These are phyloP conservation scores for Basidioascus undulatus DNA, from an alignment of 768 basidiomycete genomes.

Conservation along the genomic window DNA sequence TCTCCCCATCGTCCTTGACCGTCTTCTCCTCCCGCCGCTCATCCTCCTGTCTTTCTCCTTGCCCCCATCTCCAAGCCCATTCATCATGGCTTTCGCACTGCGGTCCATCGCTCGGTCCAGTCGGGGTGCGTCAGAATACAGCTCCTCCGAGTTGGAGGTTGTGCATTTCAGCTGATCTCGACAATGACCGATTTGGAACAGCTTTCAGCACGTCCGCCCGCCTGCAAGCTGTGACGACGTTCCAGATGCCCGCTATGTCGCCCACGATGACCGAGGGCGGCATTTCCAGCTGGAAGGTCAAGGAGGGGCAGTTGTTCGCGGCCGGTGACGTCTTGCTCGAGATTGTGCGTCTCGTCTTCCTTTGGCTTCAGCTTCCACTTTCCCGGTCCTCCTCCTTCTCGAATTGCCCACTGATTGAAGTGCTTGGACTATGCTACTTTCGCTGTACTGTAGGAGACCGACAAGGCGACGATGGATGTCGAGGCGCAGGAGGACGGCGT, in stretches of 20 bases:
- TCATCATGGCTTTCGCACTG: no score
- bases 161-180: no score
- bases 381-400: no score
- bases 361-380: background rate
- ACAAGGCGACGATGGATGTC: constrained; percentile 99
- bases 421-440: background rate
- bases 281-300: constrained; percentile 74
- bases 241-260: constrained; percentile 96
- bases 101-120: no score
- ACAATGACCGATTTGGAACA: no score
- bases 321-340: constrained; percentile 87
- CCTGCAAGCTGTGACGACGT: constrained; percentile 56
- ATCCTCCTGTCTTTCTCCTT: no score
- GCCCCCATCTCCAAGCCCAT: no score
- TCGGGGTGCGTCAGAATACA: no score
- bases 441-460: constrained; percentile 50
- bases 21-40: no score
- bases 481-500: constrained; percentile 96
- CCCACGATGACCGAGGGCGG: constrained; percentile 99
- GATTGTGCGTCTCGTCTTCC: constrained; percentile 34
- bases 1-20: no score
- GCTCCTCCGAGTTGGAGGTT: no score
- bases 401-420: no score
- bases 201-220: constrained; percentile 64
- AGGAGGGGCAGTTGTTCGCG: constrained; percentile 72